Percentiles rank a stretch among this genome's conserved stretches.
Conservation (phyloP, 192 early-diverging fungal species). For the Coemansia aciculifera region DNA sequence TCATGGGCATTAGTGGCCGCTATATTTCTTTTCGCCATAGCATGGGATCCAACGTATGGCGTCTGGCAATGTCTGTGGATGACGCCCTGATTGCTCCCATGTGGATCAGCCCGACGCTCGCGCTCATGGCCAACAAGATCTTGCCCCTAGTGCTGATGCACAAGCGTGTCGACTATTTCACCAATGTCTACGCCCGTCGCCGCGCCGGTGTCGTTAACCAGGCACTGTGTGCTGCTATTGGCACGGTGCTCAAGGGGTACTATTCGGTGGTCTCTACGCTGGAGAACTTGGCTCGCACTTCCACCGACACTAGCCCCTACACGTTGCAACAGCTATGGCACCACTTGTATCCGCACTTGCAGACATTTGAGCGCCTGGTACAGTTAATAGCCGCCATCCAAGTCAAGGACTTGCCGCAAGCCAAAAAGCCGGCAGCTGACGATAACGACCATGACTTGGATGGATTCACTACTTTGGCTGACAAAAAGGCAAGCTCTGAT, state of each 20-base stretch:
- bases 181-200: constrained; percentile 68
- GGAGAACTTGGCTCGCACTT: constrained; percentile 77
- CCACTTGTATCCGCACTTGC: constrained; percentile 77
- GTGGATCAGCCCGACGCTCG: constrained; percentile 56
- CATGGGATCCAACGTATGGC: constrained; percentile 44
- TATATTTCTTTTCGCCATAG: constrained; percentile 58
- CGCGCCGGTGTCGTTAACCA: constrained; percentile 87
- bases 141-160: constrained; percentile 79
- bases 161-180: constrained; percentile 73
- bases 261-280: constrained; percentile 81
- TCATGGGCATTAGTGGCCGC: constrained; percentile 86
- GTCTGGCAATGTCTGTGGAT: constrained; percentile 35
- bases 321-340: constrained; percentile 92
- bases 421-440: constrained; percentile 12
- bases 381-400: constrained; percentile 57
- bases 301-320: constrained; percentile 60
- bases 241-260: constrained; percentile 79
- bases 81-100: constrained; percentile 58
- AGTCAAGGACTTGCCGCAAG: constrained; percentile 29
- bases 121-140: constrained; percentile 73
- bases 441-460: constrained; percentile 14
- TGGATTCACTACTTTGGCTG: constrained; percentile 25
- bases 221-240: constrained; percentile 84
- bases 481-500: constrained; percentile 24
- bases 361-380: constrained; percentile 58